phyloP scores from a whole-genome alignment of 129 eudicot genomes.

The Flaveria linearis region DNA sequence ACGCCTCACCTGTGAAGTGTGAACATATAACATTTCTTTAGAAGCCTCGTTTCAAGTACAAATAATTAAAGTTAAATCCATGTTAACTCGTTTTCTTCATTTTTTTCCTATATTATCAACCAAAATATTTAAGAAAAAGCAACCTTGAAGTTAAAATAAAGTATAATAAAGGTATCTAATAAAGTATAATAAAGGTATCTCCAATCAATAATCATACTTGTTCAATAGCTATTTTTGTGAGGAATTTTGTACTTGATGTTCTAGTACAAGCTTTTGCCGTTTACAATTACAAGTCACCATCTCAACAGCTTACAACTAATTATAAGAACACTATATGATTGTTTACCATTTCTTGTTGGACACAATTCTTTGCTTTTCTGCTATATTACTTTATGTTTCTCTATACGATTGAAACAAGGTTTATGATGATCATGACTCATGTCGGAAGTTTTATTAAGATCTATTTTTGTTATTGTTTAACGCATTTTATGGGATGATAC shows the following conservation, averaged over 20 bases:
- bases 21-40: too few species aligned
- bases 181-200: not conserved
- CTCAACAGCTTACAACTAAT: slow-evolving; percentile 4
- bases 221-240: slow-evolving; percentile 1
- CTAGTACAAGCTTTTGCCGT: slow-evolving; percentile 3
- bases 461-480: too few species aligned
- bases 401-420: not conserved
- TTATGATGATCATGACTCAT: not conserved
- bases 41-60: not conserved
- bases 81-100: too few species aligned
- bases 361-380: too few species aligned
- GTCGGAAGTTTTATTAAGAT: not conserved
- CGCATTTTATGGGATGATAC: too few species aligned
- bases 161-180: not conserved
- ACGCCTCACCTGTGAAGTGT: too few species aligned
- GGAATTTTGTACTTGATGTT: not conserved
- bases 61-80: too few species aligned
- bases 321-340: not conserved
- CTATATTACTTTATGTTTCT: too few species aligned
- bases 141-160: not conserved
- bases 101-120: not conserved
- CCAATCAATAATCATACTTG: not conserved
- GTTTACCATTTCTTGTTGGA: not conserved
- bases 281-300: not conserved
- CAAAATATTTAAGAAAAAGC: not conserved